A percentile compares a stretch with the other conserved stretches of the same genome.
phyloP scores from a whole-genome alignment of 495 filamentous ascomycete genomes.

The Neurospora sp. region DNA sequence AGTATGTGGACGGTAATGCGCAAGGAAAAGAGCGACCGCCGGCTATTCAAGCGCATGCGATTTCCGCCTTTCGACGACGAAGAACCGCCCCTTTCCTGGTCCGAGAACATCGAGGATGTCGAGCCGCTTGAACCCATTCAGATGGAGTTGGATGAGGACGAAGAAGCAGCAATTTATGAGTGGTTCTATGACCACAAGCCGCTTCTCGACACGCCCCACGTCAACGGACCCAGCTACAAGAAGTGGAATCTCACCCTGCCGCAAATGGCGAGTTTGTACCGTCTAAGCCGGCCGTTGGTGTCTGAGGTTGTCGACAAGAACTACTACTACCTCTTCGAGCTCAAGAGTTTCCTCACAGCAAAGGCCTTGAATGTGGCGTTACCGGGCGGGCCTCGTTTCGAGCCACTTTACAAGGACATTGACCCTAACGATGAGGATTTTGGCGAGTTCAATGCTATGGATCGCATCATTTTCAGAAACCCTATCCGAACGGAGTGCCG shows the following conservation, averaged over 20 bases:
- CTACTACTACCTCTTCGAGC: constrained; percentile 96
- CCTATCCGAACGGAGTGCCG: constrained; percentile 95
- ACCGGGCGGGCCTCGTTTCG: constrained; percentile 92
- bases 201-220: constrained; percentile 81
- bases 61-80: constrained; percentile 99
- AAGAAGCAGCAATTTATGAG: constrained; percentile 82
- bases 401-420: constrained; percentile 97
- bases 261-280: constrained; percentile 93
- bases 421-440: constrained; percentile 99
- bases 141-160: constrained; percentile 96
- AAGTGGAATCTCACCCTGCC: constrained; percentile 87
- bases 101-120: constrained; percentile 97
- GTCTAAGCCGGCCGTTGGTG: constrained; percentile 81
- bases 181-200: constrained; percentile 98
- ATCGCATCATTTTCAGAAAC: constrained; percentile 95
- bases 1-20: constrained; percentile 99
- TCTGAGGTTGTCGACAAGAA: constrained; percentile 93
- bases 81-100: constrained; percentile 94
- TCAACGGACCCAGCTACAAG: constrained; percentile 96
- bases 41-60: constrained; percentile 98
- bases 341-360: constrained; percentile 89
- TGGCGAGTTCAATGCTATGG: constrained; percentile 99
- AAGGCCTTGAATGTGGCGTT: constrained; percentile 97
- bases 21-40: constrained; percentile 90
- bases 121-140: constrained; percentile 97